Evolutionary conservation across 83 land plant species (phyloP), one percentile per base, ranked within the genome.

Genomic region (Picea abies): DNA sequence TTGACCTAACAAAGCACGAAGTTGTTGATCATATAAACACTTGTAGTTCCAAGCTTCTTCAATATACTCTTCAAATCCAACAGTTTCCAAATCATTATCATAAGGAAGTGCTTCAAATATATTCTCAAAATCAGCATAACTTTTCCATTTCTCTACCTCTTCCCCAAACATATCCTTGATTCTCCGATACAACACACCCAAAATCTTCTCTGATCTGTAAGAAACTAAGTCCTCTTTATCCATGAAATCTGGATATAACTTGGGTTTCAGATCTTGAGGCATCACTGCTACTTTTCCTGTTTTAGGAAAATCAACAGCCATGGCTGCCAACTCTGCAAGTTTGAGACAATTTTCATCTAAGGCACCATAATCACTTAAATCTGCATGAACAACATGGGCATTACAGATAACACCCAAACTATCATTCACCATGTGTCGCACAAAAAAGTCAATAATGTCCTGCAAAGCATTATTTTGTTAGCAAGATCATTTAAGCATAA

Each of bases 211-310:
- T 10, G 99, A 96, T 52, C 62, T 88, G 82, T 96, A 96, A 3
- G 93, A 81, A 67, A 83, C 85, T 32, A n/a, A 76, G 9, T 89
- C 92, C 39, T 86, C 88, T 79, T 96, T 96, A 5, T 89, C 96
- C 99, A 96, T 93, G 82, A 93, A 96, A 80, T 96, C 99, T 23
- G 99, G 99, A 67, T 93, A 96, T n/a, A 82, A 12, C 62, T 89
- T 93, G 23, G 94, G 92, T 80, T 83, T 94, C 35, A 96, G 85
- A 63, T 81, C 37, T 10, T 64, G 37, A 0, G 97, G 98, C 97
- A 94, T 90, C 10, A 80, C 84, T 25, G 92, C 97, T 32, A 87
- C 20, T 75, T 83, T 91, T 15, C 99, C 99, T 11, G 99, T 96
- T 78, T 96, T 96, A 3, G 99, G 96, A 70, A 88, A 92, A 80